Evolutionary conservation across 345 rosid species (phyloP).

Genomic region (Cardamine chenopodiifolia): DNA sequence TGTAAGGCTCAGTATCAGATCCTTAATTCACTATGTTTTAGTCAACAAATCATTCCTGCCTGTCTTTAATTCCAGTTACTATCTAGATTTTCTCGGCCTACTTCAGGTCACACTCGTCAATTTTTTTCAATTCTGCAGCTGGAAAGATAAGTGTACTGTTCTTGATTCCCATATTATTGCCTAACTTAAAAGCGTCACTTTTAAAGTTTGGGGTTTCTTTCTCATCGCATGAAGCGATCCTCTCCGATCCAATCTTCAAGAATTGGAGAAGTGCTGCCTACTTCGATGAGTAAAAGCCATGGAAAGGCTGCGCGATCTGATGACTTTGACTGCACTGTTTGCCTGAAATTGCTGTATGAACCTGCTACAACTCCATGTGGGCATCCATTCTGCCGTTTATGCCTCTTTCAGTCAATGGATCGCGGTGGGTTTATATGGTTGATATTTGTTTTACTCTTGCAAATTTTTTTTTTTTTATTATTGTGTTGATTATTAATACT

Average conservation of each 20-base stretch:
- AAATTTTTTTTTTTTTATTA: background rate
- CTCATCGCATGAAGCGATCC: conserved; percentile 68
- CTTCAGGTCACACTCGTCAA: conserved; percentile 1
- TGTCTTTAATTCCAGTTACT: conserved; percentile 6
- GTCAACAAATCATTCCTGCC: background rate
- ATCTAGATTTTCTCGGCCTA: conserved; percentile 17
- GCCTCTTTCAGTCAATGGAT: conserved; percentile 93
- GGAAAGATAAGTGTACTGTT: conserved; percentile 60
- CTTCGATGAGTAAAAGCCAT: conserved; percentile 44
- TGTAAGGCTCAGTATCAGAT: background rate
- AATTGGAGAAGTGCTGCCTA: conserved; percentile 53
- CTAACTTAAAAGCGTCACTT: conserved; percentile 17
- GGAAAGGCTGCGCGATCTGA: conserved; percentile 66
- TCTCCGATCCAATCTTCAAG: conserved; percentile 73
- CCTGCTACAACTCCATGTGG: conserved; percentile 97
- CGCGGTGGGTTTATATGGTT: conserved; percentile 57
- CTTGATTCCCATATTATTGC: conserved; percentile 15
- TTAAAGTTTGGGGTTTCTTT: conserved; percentile 35
- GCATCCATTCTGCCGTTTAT: conserved; percentile 91
- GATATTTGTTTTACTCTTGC: conserved; percentile 12
- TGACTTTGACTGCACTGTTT: conserved; percentile 91
- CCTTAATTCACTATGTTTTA: background rate
- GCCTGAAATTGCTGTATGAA: conserved; percentile 83
- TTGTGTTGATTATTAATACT: conserved; percentile 19
- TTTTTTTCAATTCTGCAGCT: conserved; percentile 50